These are phyloP conservation scores for Elongisporangium prolatum DNA, from an alignment of 352 stramenopile genomes.

Conservation along the genomic window DNA sequence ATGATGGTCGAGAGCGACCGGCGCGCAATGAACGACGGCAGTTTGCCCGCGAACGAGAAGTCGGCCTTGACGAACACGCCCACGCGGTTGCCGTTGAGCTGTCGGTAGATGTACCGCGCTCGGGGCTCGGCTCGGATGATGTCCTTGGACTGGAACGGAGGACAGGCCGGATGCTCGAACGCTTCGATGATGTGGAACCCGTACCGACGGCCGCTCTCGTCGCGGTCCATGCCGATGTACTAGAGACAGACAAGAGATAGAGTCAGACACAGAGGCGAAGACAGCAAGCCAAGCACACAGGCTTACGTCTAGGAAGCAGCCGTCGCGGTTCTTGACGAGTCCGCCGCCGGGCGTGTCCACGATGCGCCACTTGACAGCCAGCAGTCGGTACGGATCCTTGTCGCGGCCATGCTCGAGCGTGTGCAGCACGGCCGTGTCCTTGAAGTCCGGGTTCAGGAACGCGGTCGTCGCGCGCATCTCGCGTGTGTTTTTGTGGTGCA, in stretches of 20 bases:
- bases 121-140: constrained; percentile 36
- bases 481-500: constrained; percentile 13
- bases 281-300: constrained; percentile 12
- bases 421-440: constrained; percentile 18
- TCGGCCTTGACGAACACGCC: constrained; percentile 42
- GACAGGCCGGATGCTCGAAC: constrained; percentile 31
- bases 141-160: constrained; percentile 32
- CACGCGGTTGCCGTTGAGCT: constrained; percentile 39
- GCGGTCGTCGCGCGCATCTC: constrained; percentile 8
- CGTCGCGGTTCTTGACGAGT: constrained; percentile 19
- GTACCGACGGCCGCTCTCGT: constrained; percentile 21
- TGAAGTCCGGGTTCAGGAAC: constrained; percentile 12
- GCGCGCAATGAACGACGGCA: neutral
- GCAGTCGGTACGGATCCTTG: constrained; percentile 30
- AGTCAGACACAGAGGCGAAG: constrained; percentile 19
- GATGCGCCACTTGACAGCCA: constrained; percentile 21
- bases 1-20: constrained; percentile 20
- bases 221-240: constrained; percentile 31
- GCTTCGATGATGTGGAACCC: constrained; percentile 45
- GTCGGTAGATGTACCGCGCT: constrained; percentile 44
- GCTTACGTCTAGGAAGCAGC: constrained; percentile 20
- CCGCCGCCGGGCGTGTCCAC: neutral
- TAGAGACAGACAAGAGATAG: constrained; percentile 32
- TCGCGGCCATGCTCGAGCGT: constrained; percentile 15
- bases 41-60: constrained; percentile 1